These are phyloP conservation scores for Collybia nuda DNA, from an alignment of 768 basidiomycete species.

Conservation along the genomic window DNA sequence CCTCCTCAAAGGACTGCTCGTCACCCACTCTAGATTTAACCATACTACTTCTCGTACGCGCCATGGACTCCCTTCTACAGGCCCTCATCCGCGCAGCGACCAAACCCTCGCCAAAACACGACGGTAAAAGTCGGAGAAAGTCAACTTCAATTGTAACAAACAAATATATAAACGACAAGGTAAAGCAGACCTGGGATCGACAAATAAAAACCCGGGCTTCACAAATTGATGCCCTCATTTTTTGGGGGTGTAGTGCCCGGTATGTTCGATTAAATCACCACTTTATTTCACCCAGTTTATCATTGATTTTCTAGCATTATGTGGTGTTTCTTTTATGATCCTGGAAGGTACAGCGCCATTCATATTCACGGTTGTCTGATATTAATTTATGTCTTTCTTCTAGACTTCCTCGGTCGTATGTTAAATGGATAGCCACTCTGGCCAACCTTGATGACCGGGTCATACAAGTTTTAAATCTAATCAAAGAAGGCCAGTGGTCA, in stretches of 20 bases:
- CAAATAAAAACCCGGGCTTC: slow-evolving; percentile 31
- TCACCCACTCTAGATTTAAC: slow-evolving; percentile 72
- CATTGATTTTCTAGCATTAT: slow-evolving; percentile 55
- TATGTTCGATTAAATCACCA: slow-evolving; percentile 24
- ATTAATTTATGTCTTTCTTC: neutral
- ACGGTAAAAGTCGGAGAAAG: slow-evolving; percentile 1
- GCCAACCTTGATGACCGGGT: slow-evolving; percentile 68
- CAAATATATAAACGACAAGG: slow-evolving; percentile 22
- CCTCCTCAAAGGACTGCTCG: slow-evolving; percentile 13
- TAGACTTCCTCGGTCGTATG: slow-evolving; percentile 65
- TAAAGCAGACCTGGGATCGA: neutral
- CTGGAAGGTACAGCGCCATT: slow-evolving; percentile 49
- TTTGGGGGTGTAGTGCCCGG: slow-evolving; percentile 81
- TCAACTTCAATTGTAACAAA: slow-evolving; percentile 15
- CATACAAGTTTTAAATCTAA: slow-evolving; percentile 47
- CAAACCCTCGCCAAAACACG: neutral
- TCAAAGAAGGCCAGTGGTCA: slow-evolving; percentile 59
- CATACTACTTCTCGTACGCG: slow-evolving; percentile 66
- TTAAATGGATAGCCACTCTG: slow-evolving; percentile 75
- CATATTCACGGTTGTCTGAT: neutral
- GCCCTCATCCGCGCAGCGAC: slow-evolving; percentile 37
- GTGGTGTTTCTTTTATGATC: slow-evolving; percentile 88
- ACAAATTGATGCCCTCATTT: slow-evolving; percentile 65
- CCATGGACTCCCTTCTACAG: slow-evolving; percentile 64
- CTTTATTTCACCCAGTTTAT: slow-evolving; percentile 6